Base-by-base conservation (phyloP, 345 rosid genomes). In the Clausena lansium region DNA sequence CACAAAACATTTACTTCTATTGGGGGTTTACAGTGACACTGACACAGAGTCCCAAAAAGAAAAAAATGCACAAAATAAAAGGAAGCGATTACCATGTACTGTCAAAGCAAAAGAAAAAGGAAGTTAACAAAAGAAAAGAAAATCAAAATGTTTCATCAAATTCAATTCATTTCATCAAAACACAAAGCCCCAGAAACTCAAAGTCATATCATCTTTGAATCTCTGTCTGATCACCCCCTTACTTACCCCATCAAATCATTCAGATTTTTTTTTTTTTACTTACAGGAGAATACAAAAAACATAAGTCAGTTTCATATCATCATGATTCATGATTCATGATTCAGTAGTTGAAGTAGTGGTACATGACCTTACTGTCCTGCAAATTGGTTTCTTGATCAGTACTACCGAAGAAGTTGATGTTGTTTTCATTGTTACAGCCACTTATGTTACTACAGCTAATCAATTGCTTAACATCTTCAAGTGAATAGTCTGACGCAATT, bases 161-260 rank as follows among this genome's bases (percentile, higher is more conserved):
- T 82, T 78, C 79, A 63, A 67, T 81, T 72, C 64, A 60, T 36
- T 57, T 77, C 36, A 73, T 77, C 73, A 68, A 74, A 81, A 79
- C 86, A 84, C 84, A 75, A 35, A 63, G 38, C 79, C 84, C 84
- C 78, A 84, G 66, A 47, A 84, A 84, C 84, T 77, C 67, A 70
- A 73, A 68, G 77, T 73, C 83, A 22, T 66, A 54, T 35, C 47
- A 59, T 78, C 41, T 81, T 77, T 78, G 52, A 80, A 47, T 68
- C 61, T 73, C 80, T 19, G 20, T 52, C 57, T 52, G 57, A 52
- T 52, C 57, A 17, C 57, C 57, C 57, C 77, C 62, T 62, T 82
- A 89, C 97, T 85, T 85, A 87, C 89, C 91, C 90, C 89, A 85
- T 91, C 93, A 89, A 86, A 89, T 91, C 92, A 84, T 79, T 67